Percentiles rank a stretch among this genome's conserved stretches.
Conservation (phyloP, 2,329 filamentous ascomycete species). For the Hypoxylon sp. region DNA sequence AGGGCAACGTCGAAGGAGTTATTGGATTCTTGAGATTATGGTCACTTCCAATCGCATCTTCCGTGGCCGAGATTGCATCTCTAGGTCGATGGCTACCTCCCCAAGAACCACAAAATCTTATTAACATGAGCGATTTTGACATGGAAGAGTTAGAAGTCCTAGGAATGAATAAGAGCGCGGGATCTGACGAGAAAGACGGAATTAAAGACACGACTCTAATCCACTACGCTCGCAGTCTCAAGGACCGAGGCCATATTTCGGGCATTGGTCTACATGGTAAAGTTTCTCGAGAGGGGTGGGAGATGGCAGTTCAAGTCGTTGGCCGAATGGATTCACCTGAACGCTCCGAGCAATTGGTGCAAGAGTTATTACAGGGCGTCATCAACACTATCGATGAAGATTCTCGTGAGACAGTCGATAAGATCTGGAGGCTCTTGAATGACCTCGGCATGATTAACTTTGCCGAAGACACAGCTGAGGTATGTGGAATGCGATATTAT, state of each 20-base stretch:
- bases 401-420: constrained; percentile 81
- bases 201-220: constrained; percentile 85
- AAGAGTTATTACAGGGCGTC: constrained; percentile 77
- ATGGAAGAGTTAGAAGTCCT: constrained; percentile 89
- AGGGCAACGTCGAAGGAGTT: constrained; percentile 84
- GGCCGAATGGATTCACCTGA: constrained; percentile 83
- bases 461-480: constrained; percentile 86
- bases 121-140: constrained; percentile 77
- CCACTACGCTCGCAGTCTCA: constrained; percentile 79
- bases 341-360: constrained; percentile 80
- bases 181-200: constrained; percentile 72
- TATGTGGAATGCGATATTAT: constrained; percentile 60
- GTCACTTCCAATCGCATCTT: constrained; percentile 84
- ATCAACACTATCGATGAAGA: constrained; percentile 75
- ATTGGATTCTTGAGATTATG: constrained; percentile 81
- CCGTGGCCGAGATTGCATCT: constrained; percentile 87
- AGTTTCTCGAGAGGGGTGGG: constrained; percentile 81
- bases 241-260: constrained; percentile 68
- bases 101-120: constrained; percentile 66
- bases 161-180: constrained; percentile 71
- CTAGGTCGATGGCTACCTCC: constrained; percentile 85
- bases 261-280: constrained; percentile 52
- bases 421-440: constrained; percentile 83
- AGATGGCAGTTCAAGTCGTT: constrained; percentile 86
- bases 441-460: constrained; percentile 84